Evolutionary conservation across 2,329 filamentous ascomycete species (phyloP).

Genomic region (Decorospora gaudefroyi): DNA sequence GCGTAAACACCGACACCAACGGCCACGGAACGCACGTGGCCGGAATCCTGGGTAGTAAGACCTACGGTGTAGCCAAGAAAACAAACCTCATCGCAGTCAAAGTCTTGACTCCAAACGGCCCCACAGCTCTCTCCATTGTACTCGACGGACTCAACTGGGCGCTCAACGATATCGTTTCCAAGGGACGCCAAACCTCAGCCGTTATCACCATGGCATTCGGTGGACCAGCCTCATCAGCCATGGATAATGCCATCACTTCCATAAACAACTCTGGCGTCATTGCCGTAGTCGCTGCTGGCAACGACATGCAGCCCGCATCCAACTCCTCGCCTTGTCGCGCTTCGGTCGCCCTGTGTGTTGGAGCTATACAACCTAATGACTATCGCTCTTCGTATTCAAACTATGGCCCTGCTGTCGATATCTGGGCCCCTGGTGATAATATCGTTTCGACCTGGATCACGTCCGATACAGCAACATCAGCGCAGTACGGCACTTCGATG

Average conservation of each 20-base stretch:
- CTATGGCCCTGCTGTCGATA: conserved; percentile 45
- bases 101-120: conserved; percentile 30
- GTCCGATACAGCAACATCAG: conserved; percentile 50
- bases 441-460: conserved; percentile 53
- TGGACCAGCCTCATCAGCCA: conserved; percentile 29
- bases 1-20: conserved; percentile 27
- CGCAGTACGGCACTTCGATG: conserved; percentile 65
- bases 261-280: conserved; percentile 41
- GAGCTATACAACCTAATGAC: conserved; percentile 39
- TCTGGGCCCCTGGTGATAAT: conserved; percentile 46
- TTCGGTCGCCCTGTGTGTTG: conserved; percentile 44
- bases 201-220: conserved; percentile 49
- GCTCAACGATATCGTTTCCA: conserved; percentile 39
- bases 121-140: conserved; percentile 22
- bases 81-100: conserved; percentile 46
- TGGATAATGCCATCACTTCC: conserved; percentile 41
- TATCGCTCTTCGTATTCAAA: conserved; percentile 35
- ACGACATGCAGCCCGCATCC: conserved; percentile 37
- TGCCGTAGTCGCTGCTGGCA: conserved; percentile 44
- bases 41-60: conserved; percentile 35
- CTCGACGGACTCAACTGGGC: conserved; percentile 42
- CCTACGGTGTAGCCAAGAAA: conserved; percentile 42
- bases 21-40: conserved; percentile 44
- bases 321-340: conserved; percentile 40
- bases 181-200: conserved; percentile 31